Conservation (phyloP, 768 basidiomycete species). For the Phanerochaete sordida region DNA sequence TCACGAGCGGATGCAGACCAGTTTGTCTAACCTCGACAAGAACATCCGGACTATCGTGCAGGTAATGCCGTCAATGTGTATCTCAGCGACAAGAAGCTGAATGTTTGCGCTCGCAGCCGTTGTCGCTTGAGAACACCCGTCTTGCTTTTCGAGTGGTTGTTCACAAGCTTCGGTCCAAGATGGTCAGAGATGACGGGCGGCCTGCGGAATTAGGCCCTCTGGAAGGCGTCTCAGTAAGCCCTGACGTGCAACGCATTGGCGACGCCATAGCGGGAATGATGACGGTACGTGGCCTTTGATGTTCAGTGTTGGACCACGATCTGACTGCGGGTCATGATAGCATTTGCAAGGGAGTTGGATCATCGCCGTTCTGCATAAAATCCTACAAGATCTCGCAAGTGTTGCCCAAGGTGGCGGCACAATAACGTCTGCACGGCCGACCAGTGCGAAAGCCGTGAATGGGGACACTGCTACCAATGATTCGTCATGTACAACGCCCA, state of each 20-base stretch:
- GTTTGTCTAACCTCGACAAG: neutral
- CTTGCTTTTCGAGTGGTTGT: neutral
- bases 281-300: too few relatives aligned
- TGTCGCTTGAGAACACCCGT: neutral
- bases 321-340: neutral
- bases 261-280: neutral
- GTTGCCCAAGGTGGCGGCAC: neutral
- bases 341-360: neutral
- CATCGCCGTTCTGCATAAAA: neutral
- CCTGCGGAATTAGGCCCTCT: neutral
- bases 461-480: too few relatives aligned
- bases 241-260: neutral
- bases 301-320: too few relatives aligned
- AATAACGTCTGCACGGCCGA: too few relatives aligned
- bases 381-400: neutral
- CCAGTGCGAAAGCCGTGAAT: neutral
- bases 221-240: neutral
- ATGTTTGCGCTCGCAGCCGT: neutral
- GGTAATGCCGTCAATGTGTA: neutral
- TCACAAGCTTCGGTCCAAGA: neutral
- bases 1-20: too few relatives aligned
- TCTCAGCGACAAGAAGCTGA: too few relatives aligned
- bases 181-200: neutral
- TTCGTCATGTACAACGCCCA: too few relatives aligned
- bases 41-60: neutral